A percentile compares a stretch with the other conserved stretches of the same genome.
These are phyloP conservation scores for Boletus rubescentipes DNA, from an alignment of 768 basidiomycete species.

Conservation along the genomic window DNA sequence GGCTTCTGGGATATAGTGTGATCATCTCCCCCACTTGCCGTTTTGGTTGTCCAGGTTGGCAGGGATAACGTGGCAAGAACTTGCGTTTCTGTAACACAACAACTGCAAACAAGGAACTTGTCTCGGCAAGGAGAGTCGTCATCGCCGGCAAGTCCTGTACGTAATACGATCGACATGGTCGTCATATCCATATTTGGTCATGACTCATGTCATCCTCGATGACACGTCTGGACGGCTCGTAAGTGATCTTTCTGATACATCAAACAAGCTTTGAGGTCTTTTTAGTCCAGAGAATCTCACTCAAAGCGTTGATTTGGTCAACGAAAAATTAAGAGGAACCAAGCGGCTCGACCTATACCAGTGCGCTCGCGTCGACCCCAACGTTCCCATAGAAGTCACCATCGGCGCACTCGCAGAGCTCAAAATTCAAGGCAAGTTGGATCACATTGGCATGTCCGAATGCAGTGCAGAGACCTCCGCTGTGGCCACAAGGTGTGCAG, in stretches of 20 bases:
- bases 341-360: slow-evolving; percentile 63
- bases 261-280: no score
- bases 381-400: slow-evolving; percentile 44
- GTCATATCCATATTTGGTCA: no score
- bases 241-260: neutral
- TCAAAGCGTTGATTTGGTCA: slow-evolving; percentile 44
- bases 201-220: no score
- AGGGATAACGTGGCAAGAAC: no score
- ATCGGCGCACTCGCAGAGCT: slow-evolving; percentile 43
- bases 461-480: slow-evolving; percentile 46
- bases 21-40: no score
- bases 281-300: slow-evolving; percentile 40
- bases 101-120: no score
- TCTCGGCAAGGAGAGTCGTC: no score
- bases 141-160: no score
- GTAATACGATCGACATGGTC: no score
- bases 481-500: slow-evolving; percentile 26
- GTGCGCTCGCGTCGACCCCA: slow-evolving; percentile 46
- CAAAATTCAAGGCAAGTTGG: slow-evolving; percentile 28
- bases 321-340: slow-evolving; percentile 45
- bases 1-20: no score
- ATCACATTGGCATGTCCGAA: slow-evolving; percentile 60
- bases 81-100: no score
- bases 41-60: no score
- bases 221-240: neutral